phyloP scores from a whole-genome alignment of 129 eudicot genomes.

The Deinandra increscens region DNA sequence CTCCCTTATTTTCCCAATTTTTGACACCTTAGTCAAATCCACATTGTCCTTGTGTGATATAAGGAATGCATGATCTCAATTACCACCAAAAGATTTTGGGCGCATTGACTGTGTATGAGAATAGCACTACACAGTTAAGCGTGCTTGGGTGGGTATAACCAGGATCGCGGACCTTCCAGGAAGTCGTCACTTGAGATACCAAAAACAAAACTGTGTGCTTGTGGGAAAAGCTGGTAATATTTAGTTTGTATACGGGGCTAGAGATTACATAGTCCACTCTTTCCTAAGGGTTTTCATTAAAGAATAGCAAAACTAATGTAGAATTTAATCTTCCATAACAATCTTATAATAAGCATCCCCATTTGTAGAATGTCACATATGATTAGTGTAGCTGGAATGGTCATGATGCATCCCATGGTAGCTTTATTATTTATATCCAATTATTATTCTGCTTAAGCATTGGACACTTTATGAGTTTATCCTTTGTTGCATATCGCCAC shows the following conservation, averaged over 20 bases:
- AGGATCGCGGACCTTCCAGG: not conserved
- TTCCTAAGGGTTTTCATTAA: not conserved
- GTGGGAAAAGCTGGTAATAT: not conserved
- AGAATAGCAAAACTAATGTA: not conserved
- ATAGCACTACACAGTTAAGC: not conserved
- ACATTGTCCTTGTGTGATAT: not conserved
- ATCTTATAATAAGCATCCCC: not conserved
- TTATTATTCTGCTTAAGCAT: not conserved
- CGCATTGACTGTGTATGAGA: not conserved
- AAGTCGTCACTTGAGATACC: not conserved
- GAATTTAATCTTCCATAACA: not conserved
- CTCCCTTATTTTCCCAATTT: not conserved
- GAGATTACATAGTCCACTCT: too few species aligned
- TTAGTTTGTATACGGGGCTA: too few species aligned
- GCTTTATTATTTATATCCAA: not conserved
- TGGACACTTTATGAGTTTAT: slow-evolving; percentile 4
- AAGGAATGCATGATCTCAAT: not conserved
- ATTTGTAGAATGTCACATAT: not conserved
- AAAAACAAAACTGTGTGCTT: not conserved
- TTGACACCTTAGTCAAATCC: not conserved
- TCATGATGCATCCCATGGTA: slow-evolving; percentile 1
- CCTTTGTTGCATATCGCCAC: slow-evolving; percentile 12
- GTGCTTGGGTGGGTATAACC: not conserved
- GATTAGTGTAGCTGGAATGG: slow-evolving; percentile 2
- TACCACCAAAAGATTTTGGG: not conserved